Evolutionary conservation across 1,284 basidiomycete species (phyloP).

Genomic region (Golubevia pallescens): DNA sequence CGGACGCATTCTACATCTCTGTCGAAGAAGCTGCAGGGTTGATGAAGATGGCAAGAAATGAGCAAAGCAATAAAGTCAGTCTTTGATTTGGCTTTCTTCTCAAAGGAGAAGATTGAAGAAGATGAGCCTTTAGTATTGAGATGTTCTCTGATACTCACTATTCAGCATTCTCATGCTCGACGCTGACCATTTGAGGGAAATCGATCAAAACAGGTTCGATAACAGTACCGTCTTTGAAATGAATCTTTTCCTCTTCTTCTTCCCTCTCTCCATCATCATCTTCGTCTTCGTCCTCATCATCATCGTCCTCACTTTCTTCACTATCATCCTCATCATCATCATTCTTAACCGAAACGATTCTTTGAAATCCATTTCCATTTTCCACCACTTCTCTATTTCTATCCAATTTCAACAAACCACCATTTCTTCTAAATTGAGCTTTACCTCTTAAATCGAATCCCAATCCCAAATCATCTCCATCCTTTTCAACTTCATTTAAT

Average conservation of each 20-base stretch:
- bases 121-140: no score
- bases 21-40: constrained; percentile 84
- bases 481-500: constrained; percentile 2
- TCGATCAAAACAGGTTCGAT: constrained; percentile 91
- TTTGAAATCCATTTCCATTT: constrained; percentile 47
- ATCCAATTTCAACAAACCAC: constrained; percentile 1
- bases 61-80: no score
- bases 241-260: no score
- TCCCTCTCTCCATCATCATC: neutral
- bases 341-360: constrained; percentile 26
- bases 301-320: constrained; percentile 14
- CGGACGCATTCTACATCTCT: constrained; percentile 96
- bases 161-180: constrained; percentile 94
- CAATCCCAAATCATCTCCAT: constrained; percentile 10
- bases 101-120: neutral
- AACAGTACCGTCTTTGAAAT: no score
- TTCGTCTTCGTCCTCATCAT: constrained; percentile 16
- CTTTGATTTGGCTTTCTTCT: neutral
- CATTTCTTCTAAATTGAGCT: constrained; percentile 8
- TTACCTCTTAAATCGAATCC: constrained; percentile 1
- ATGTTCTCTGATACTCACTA: constrained; percentile 74
- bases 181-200: constrained; percentile 99
- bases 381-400: constrained; percentile 35
- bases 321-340: constrained; percentile 19
- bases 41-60: constrained; percentile 3